Conservation (phyloP, 169 alveolate species). For the Plasmodium gallinaceum region DNA sequence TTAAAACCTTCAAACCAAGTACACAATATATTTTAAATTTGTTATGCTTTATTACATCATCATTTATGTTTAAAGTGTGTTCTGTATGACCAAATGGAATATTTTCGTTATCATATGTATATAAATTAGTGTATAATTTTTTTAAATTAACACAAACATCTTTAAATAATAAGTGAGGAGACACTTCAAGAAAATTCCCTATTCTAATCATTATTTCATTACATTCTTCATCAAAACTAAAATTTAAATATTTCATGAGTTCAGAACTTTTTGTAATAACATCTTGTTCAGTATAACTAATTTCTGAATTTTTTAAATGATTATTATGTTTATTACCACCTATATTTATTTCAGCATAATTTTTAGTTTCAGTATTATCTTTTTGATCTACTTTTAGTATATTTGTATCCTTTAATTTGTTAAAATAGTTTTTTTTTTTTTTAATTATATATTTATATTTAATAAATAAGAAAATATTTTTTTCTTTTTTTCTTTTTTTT, state of each 20-base stretch:
- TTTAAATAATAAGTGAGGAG: constrained; percentile 63
- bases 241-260: constrained; percentile 29
- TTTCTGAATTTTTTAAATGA: not conserved
- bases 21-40: constrained; percentile 72
- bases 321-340: no score
- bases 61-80: constrained; percentile 47
- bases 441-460: no score
- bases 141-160: constrained; percentile 67
- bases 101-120: constrained; percentile 57
- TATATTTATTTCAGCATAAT: no score
- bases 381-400: no score
- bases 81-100: constrained; percentile 56
- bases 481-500: no score
- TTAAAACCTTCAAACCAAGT: constrained; percentile 43
- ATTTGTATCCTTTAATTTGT: no score
- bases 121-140: constrained; percentile 51
- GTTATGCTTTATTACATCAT: constrained; percentile 45
- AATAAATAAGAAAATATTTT: no score
- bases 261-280: constrained; percentile 25
- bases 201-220: constrained; percentile 53
- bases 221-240: constrained; percentile 62
- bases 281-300: not conserved
- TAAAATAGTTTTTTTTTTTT: no score
- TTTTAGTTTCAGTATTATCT: no score
- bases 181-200: constrained; percentile 67